A percentile compares a stretch with the other conserved stretches of the same genome.
These are phyloP conservation scores for Pneumocystis carinii DNA, from an alignment of 1,139 yeast genomes.

Conservation along the genomic window DNA sequence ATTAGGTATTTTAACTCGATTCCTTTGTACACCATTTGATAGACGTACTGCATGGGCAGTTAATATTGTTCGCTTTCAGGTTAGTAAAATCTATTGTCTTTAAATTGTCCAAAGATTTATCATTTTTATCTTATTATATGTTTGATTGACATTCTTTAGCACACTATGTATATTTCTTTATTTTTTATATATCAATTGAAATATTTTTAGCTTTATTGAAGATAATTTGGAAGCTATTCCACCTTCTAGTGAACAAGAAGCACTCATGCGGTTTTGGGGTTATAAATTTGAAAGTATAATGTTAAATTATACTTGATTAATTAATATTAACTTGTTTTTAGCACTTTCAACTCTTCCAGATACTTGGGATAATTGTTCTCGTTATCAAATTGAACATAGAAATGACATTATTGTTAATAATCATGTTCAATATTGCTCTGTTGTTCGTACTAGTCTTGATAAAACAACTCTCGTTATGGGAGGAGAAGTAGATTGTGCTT, in stretches of 20 bases:
- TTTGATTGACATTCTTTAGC: conserved; percentile 21
- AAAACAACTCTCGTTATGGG: conserved; percentile 53
- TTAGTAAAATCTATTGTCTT: neutral
- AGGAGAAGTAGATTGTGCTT: conserved; percentile 84
- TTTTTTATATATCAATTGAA: conserved; percentile 31
- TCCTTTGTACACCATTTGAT: conserved; percentile 48
- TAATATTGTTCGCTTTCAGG: conserved; percentile 49
- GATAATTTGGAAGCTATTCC: conserved; percentile 14
- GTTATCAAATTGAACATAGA: conserved; percentile 54
- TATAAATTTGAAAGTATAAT: conserved; percentile 7
- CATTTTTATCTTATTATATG: neutral
- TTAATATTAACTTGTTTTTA: conserved; percentile 75
- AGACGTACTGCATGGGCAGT: conserved; percentile 44
- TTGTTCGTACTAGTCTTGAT: conserved; percentile 54
- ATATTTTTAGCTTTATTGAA: conserved; percentile 22
- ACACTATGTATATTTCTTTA: conserved; percentile 66
- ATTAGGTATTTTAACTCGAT: conserved; percentile 62
- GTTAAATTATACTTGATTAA: conserved; percentile 14
- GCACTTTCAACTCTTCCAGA: conserved; percentile 55
- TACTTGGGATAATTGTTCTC: conserved; percentile 57
- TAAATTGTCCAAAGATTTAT: neutral
- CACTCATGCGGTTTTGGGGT: conserved; percentile 29
- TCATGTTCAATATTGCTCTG: conserved; percentile 61
- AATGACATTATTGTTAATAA: conserved; percentile 40
- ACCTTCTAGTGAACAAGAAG: conserved; percentile 18